Evolutionary conservation across 805 yeast species (phyloP), one percentile per base, ranked within the genome.

Genomic region (Candida parachauliodes): DNA sequence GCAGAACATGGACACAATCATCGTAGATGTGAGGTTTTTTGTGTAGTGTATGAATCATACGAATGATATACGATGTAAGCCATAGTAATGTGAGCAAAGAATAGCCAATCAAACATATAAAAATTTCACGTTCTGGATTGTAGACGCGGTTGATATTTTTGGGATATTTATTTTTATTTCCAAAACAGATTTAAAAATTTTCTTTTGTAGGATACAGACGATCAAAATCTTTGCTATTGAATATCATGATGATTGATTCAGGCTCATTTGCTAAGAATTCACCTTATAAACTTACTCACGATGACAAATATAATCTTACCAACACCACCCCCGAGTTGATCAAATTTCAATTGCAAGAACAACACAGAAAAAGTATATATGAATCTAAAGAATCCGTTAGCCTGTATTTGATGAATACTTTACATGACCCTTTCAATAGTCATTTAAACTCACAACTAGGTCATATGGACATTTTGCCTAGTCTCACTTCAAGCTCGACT

Each of bases 271-370:
- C 50, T 41, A 64, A 56, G 43, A 57, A 46, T 43, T 62, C 70
- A 14, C 72, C 72, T 14, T 68, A 62, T 42, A 57, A 54, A 43
- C 46, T 49, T 21, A 48, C 59, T 8, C 59, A 57, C 41, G 47
- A 47, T 17, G 56, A 51, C 12, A 42, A 48, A 24, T 67, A 60
- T 46, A 62, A 60, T 38, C 51, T 68, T 28, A 38, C 55, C 39
- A 65, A 67, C 40, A 66, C 72, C 5, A 66, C 72, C 1, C 63
- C 68, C 1, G 73, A 68, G 2, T 52, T 68, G 14, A 55, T 68
- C 40, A 67, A 66, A 47, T 68, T 66, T 39, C 71, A 66, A 49
- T 57, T 68, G 22, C 68, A 64, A 47, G 70, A 68, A 44, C 69
- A 67, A 39, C 50, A 58, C 37, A 55, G 67, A 23, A 37, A 32